A percentile compares a stretch with the other conserved stretches of the same genome.
Evolutionary conservation across 2,329 filamentous ascomycete genomes (phyloP).

Genomic region (Aspergillus persii): DNA sequence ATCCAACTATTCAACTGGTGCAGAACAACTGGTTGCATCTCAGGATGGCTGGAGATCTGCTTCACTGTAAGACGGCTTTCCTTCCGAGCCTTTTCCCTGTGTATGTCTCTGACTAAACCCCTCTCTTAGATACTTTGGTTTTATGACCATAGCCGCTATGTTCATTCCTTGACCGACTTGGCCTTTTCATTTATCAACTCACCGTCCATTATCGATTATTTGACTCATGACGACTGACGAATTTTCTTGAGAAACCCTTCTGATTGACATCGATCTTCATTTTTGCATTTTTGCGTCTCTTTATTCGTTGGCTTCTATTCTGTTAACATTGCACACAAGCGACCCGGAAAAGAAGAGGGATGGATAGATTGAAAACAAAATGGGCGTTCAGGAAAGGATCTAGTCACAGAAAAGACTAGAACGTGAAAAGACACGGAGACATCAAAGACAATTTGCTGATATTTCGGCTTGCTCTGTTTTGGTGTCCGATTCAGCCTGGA

Average conservation of each 20-base stretch:
- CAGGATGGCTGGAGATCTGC: constrained; percentile 42
- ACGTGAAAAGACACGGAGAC: neutral
- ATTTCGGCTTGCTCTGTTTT: neutral
- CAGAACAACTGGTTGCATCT: constrained; percentile 36
- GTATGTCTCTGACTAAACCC: neutral
- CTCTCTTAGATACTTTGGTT: constrained; percentile 36
- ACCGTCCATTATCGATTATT: neutral
- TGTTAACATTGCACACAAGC: neutral
- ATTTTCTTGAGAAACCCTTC: neutral
- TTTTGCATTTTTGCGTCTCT: neutral
- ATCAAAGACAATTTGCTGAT: neutral
- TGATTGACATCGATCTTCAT: neutral
- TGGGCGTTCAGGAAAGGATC: neutral
- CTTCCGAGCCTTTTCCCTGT: neutral
- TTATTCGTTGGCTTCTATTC: neutral
- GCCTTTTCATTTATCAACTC: neutral
- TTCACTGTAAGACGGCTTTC: constrained; percentile 31
- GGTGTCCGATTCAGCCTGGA: neutral
- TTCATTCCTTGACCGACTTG: constrained; percentile 30
- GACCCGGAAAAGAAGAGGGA: neutral
- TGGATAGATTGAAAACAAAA: neutral
- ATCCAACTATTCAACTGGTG: constrained; percentile 34
- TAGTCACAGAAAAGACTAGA: neutral
- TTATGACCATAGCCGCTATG: constrained; percentile 39
- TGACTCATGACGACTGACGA: neutral